Evolutionary conservation across 1,284 basidiomycete genomes (phyloP).

Genomic region (Xerocomus amazonicus): DNA sequence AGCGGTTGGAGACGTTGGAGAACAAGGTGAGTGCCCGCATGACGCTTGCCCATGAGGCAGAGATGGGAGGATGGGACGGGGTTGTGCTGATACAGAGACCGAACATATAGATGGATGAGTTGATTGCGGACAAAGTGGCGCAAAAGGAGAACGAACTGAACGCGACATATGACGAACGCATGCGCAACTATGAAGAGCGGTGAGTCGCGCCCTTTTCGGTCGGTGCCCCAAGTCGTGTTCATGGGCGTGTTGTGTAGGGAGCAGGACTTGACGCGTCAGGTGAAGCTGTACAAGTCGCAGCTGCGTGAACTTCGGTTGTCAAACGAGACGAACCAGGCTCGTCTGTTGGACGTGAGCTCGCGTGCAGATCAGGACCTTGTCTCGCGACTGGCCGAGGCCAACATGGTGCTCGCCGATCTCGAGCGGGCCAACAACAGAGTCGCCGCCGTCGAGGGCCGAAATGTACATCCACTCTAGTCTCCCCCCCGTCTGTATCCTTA

Average conservation of each 20-base stretch:
- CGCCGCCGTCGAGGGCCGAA: constrained; percentile 87
- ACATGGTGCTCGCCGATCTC: constrained; percentile 90
- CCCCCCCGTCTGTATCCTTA: neutral
- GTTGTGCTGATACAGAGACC: too few relatives aligned
- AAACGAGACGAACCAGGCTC: constrained; percentile 90
- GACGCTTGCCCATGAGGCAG: too few relatives aligned
- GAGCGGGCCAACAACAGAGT: constrained; percentile 91
- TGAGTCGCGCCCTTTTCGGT: constrained; percentile 31
- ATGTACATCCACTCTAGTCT: constrained; percentile 48
- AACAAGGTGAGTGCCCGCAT: constrained; percentile 56
- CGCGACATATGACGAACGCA: constrained; percentile 92
- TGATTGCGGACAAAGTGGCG: constrained; percentile 79
- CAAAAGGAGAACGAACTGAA: constrained; percentile 95
- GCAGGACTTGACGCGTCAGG: constrained; percentile 85
- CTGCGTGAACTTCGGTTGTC: constrained; percentile 85
- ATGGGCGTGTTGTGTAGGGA: constrained; percentile 54
- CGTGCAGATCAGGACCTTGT: constrained; percentile 90
- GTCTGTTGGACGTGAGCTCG: constrained; percentile 83
- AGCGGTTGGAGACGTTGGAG: constrained; percentile 77
- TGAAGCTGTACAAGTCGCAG: constrained; percentile 82
- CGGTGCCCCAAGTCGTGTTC: neutral
- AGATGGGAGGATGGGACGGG: too few relatives aligned
- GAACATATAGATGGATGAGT: constrained; percentile 74
- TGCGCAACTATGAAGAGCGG: constrained; percentile 94
- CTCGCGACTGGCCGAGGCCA: constrained; percentile 84